Percentiles rank a stretch among this genome's conserved stretches.
Evolutionary conservation across 2,329 filamentous ascomycete species (phyloP).

Genomic region (Magnaporthiopsis poae): DNA sequence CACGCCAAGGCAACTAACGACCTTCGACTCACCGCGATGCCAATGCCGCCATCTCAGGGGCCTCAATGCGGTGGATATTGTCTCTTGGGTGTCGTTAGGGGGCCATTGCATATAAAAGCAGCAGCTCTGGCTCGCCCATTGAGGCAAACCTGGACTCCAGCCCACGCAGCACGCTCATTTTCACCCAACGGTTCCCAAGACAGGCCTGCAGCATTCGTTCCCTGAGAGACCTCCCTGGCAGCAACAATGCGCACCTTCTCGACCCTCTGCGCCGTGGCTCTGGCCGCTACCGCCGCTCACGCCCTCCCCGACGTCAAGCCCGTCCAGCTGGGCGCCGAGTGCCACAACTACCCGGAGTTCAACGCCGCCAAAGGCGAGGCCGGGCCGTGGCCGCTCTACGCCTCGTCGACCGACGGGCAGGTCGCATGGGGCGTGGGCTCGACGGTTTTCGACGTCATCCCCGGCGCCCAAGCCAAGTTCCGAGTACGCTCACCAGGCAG

Average conservation of each 20-base stretch:
- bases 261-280: background rate
- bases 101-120: background rate
- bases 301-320: conserved; percentile 1
- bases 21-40: too few relatives aligned
- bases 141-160: background rate
- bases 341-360: conserved; percentile 2
- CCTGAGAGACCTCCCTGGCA: background rate
- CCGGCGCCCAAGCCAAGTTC: background rate
- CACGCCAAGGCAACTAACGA: background rate
- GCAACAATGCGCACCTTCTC: conserved; percentile 2
- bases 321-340: background rate
- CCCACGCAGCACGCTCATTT: too few relatives aligned
- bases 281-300: background rate
- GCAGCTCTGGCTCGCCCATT: background rate
- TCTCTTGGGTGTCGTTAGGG: background rate
- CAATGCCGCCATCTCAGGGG: too few relatives aligned
- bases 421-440: background rate
- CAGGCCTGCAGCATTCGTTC: background rate
- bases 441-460: background rate
- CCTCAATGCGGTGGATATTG: background rate
- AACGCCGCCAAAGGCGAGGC: conserved; percentile 3
- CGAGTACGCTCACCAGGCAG: background rate
- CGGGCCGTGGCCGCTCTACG: background rate
- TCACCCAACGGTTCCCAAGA: background rate
- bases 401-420: conserved; percentile 1